A percentile compares a stretch with the other conserved stretches of the same genome.
phyloP scores from a whole-genome alignment of 2,329 filamentous ascomycete species.

The Alternaria alternata region DNA sequence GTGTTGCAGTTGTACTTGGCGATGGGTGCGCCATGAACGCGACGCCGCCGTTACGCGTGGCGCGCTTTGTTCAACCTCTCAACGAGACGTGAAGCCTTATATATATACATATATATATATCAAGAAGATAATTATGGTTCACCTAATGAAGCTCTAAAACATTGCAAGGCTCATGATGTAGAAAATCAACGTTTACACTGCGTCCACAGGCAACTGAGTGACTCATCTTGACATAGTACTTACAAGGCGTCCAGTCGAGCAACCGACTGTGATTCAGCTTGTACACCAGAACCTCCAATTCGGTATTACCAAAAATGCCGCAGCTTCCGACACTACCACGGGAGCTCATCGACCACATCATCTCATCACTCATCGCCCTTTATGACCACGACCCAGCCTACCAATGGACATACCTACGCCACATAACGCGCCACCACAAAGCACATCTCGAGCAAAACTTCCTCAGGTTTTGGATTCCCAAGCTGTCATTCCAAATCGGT shows the following conservation, averaged over 20 bases:
- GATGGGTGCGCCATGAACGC: not conserved
- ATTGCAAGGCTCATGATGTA: not conserved
- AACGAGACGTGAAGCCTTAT: not conserved
- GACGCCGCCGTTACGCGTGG: constrained; percentile 4
- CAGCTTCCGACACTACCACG: constrained; percentile 5
- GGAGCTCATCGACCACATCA: constrained; percentile 12
- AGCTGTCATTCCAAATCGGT: not conserved
- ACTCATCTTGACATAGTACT: not conserved
- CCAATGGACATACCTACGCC: constrained; percentile 16
- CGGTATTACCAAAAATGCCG: not conserved
- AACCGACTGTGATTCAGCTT: too few species aligned
- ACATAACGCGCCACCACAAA: constrained; percentile 9
- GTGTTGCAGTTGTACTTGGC: not conserved
- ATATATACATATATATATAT: not conserved
- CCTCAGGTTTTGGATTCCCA: constrained; percentile 10
- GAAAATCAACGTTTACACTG: not conserved
- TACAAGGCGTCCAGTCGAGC: not conserved
- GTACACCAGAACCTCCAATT: not conserved
- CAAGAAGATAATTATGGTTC: not conserved
- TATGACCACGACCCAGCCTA: constrained; percentile 11
- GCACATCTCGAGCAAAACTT: constrained; percentile 10
- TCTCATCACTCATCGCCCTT: constrained; percentile 6
- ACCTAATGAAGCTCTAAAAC: too few species aligned
- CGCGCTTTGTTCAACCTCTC: not conserved
- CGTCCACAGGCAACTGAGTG: not conserved